Percentiles rank a stretch among this genome's conserved stretches.
phyloP scores from a whole-genome alignment of 228 moss, liverwort and hornwort species.

The Sphagnum fallax region DNA sequence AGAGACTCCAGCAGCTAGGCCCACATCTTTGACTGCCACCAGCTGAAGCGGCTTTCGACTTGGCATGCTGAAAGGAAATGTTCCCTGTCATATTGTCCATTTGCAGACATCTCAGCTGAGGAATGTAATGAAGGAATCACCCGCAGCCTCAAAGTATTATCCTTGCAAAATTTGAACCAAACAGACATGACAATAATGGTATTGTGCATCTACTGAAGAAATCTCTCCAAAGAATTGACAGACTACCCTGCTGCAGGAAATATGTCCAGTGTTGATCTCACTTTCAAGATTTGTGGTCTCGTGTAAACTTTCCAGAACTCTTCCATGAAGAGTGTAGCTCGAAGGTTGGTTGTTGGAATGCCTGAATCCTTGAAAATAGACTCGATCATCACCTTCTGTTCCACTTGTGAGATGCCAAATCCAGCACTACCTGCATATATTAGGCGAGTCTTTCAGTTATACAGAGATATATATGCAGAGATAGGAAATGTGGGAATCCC shows the following conservation, averaged over 20 bases:
- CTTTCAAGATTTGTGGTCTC: conserved; percentile 52
- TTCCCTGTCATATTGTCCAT: conserved; percentile 18
- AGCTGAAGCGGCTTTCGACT: conserved; percentile 48
- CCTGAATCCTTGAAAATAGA: conserved; percentile 35
- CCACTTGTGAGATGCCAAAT: conserved; percentile 50
- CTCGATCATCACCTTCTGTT: conserved; percentile 48
- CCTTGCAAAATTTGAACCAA: no score
- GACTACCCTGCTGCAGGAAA: neutral
- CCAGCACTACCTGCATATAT: conserved; percentile 32
- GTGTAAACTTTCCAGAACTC: conserved; percentile 64
- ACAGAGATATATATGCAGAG: no score
- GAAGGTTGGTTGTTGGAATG: conserved; percentile 47
- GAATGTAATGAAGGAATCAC: no score
- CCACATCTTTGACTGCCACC: conserved; percentile 53
- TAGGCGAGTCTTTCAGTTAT: neutral
- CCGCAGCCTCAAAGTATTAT: no score
- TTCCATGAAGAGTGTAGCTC: conserved; percentile 61
- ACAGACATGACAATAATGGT: no score
- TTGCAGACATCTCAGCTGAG: no score
- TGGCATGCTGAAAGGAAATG: conserved; percentile 52
- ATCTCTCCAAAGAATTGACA: no score
- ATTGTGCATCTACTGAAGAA: no score
- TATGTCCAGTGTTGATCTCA: conserved; percentile 6
- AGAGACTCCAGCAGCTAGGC: conserved; percentile 48
- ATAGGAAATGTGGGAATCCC: no score